Evolutionary conservation across 345 rosid species (phyloP).

Genomic region (Capsella bursapastoris): DNA sequence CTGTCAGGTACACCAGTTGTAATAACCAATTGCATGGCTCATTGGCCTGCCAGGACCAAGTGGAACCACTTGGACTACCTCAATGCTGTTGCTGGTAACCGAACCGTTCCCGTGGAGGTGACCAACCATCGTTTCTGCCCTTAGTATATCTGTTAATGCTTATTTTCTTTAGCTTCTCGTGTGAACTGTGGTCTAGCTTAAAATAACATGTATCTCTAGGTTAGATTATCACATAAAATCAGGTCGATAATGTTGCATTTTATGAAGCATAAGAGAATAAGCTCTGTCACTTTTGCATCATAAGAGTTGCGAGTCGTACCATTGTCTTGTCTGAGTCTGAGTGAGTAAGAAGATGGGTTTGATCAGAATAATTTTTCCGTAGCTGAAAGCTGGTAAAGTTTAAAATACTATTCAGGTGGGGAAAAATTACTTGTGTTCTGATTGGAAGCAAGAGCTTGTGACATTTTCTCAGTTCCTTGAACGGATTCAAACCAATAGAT

Average conservation of each 20-base stretch:
- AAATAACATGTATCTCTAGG: neutral
- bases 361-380: constrained; percentile 23
- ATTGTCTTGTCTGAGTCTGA: neutral
- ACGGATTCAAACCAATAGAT: constrained; percentile 60
- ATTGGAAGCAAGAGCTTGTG: constrained; percentile 99
- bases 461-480: constrained; percentile 89
- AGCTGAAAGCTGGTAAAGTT: constrained; percentile 69
- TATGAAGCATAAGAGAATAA: neutral
- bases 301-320: neutral
- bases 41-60: constrained; percentile 91
- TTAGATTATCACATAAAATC: neutral
- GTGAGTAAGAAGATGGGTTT: constrained; percentile 2
- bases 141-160: neutral
- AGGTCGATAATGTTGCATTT: neutral
- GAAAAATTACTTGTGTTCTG: constrained; percentile 82
- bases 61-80: constrained; percentile 92
- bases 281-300: neutral
- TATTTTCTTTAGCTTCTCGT: no score
- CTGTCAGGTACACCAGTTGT: constrained; percentile 76
- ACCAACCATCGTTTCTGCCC: constrained; percentile 43
- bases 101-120: constrained; percentile 99
- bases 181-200: neutral
- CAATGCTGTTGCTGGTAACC: constrained; percentile 73
- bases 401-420: constrained; percentile 80
- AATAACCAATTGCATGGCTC: constrained; percentile 84